A percentile compares a stretch with the other conserved stretches of the same genome.
These are phyloP conservation scores for Neurospora intermedia DNA, from an alignment of 495 filamentous ascomycete genomes.

Conservation along the genomic window DNA sequence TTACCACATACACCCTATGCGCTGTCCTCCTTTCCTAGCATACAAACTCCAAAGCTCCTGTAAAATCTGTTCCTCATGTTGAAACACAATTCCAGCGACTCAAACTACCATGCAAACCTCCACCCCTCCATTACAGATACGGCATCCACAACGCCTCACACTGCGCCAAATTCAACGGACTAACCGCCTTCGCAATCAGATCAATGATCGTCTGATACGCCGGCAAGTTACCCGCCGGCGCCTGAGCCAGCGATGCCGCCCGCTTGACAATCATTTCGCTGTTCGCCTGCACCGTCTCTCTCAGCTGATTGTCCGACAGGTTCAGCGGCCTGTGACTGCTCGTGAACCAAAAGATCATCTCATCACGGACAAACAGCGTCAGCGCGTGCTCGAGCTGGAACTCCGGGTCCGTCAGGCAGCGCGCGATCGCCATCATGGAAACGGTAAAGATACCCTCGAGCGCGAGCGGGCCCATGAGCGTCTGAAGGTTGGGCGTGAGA, in stretches of 20 bases:
- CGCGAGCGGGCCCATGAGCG: constrained; percentile 85
- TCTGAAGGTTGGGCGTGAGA: constrained; percentile 91
- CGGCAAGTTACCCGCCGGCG: constrained; percentile 57
- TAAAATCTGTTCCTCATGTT: not conserved
- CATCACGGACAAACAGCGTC: constrained; percentile 87
- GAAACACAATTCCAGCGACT: not conserved
- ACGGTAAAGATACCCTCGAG: constrained; percentile 90
- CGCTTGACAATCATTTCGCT: constrained; percentile 83
- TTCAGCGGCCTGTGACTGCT: constrained; percentile 53
- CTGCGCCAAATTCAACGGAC: constrained; percentile 71
- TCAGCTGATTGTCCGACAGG: constrained; percentile 58
- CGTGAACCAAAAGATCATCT: constrained; percentile 96
- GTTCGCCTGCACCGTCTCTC: constrained; percentile 81
- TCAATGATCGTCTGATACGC: constrained; percentile 96
- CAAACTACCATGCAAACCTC: not conserved
- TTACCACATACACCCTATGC: not conserved
- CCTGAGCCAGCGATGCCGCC: constrained; percentile 66
- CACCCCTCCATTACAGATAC: constrained; percentile 51
- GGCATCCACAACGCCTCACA: constrained; percentile 96
- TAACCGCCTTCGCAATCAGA: constrained; percentile 71
- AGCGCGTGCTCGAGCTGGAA: constrained; percentile 86
- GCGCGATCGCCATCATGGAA: constrained; percentile 88
- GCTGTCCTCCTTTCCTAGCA: not conserved
- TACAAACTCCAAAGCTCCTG: not conserved
- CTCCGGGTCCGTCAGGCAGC: constrained; percentile 87